phyloP scores from a whole-genome alignment of 2,329 filamentous ascomycete species.

The Chaetomium strumarium region DNA sequence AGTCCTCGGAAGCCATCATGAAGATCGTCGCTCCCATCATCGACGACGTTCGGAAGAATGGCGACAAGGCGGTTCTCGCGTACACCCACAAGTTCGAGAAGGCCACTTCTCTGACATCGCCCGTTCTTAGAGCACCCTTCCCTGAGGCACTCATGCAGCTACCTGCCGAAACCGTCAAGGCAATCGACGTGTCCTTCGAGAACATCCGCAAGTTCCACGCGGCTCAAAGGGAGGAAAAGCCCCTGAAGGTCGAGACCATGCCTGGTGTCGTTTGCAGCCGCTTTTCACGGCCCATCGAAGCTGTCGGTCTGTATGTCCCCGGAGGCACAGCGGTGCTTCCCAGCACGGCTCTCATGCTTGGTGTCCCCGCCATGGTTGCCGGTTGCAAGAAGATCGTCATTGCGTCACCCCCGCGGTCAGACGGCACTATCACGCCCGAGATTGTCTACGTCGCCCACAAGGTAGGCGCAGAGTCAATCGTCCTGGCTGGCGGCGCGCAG shows the following conservation, averaged over 20 bases:
- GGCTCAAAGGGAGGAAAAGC: constrained; percentile 78
- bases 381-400: constrained; percentile 93
- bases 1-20: constrained; percentile 89
- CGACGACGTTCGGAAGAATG: constrained; percentile 73
- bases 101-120: constrained; percentile 81
- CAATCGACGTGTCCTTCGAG: constrained; percentile 90
- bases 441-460: constrained; percentile 98
- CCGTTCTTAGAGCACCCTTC: constrained; percentile 87
- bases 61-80: constrained; percentile 80
- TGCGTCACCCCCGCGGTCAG: constrained; percentile 81
- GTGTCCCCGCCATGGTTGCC: constrained; percentile 94
- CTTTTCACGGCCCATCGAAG: constrained; percentile 86
- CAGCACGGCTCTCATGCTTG: constrained; percentile 94
- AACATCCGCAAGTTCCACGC: constrained; percentile 94
- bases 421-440: constrained; percentile 89
- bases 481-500: constrained; percentile 91
- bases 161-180: constrained; percentile 72
- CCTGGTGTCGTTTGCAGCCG: constrained; percentile 92
- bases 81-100: constrained; percentile 99
- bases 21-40: constrained; percentile 89
- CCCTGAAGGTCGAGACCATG: constrained; percentile 91
- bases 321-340: constrained; percentile 96
- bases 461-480: constrained; percentile 90
- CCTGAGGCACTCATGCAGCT: constrained; percentile 79
- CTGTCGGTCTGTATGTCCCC: constrained; percentile 93